phyloP scores from a whole-genome alignment of 352 stramenopile genomes.

The Poterioochromonas sp. region DNA sequence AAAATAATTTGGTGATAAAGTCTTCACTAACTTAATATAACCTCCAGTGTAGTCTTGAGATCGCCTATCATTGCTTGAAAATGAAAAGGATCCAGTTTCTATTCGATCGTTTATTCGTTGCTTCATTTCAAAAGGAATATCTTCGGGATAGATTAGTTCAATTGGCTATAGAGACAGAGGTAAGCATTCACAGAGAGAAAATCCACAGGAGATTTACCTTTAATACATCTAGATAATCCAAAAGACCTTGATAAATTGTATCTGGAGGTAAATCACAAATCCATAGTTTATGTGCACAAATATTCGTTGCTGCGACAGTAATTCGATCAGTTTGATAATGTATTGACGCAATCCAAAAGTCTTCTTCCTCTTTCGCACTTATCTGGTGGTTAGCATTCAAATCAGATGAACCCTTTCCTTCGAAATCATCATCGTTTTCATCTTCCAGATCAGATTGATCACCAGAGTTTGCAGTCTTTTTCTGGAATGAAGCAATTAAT shows the following conservation, averaged over 20 bases:
- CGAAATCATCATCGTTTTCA: background rate
- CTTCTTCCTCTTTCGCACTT: constrained; percentile 13
- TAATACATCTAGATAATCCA: background rate
- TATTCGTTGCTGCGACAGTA: background rate
- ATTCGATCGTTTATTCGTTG: no score
- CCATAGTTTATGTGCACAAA: background rate
- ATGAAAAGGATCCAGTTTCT: no score
- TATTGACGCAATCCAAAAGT: constrained; percentile 35
- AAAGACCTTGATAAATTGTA: background rate
- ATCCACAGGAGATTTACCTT: background rate
- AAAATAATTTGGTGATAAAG: no score
- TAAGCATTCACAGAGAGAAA: background rate
- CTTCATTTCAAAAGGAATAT: no score
- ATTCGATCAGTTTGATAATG: constrained; percentile 29
- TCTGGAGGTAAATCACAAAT: background rate
- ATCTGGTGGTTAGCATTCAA: background rate
- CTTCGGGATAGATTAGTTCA: background rate
- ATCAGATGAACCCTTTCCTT: background rate
- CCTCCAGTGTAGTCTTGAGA: no score
- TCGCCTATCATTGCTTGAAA: no score
- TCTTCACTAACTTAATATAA: no score
- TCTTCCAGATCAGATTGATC: background rate
- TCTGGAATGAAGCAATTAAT: background rate
- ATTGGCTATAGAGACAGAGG: background rate
- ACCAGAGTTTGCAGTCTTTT: constrained; percentile 1